A percentile compares a stretch with the other conserved stretches of the same genome.
Conservation (phyloP, 225 moss, liverwort and hornwort genomes). For the Pleurozium schreberi region DNA sequence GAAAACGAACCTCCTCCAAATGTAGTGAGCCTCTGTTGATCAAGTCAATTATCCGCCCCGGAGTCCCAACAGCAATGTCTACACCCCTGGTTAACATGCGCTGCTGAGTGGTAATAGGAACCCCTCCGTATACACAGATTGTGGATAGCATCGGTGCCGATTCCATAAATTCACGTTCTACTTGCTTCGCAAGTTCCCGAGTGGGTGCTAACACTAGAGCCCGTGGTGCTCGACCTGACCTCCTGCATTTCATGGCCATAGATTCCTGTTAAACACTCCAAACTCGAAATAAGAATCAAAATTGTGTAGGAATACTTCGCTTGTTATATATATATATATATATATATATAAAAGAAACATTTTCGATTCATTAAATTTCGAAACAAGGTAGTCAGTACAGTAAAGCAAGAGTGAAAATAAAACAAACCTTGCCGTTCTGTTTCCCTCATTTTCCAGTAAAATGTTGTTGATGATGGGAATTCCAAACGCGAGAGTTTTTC, state of each 20-base stretch:
- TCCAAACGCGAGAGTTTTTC: constrained; percentile 82
- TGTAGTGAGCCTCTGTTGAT: constrained; percentile 27
- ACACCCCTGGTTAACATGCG: constrained; percentile 26
- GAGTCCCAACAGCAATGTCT: constrained; percentile 43
- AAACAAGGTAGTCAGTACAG: not conserved
- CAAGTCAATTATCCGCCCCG: constrained; percentile 42
- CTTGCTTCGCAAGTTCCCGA: constrained; percentile 44
- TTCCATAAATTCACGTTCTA: constrained; percentile 48
- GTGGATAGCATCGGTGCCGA: constrained; percentile 41
- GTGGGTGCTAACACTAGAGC: constrained; percentile 45
- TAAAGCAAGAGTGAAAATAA: not conserved
- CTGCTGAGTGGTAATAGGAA: constrained; percentile 29
- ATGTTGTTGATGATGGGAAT: constrained; percentile 76
- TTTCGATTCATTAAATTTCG: not conserved
- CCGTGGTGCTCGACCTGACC: constrained; percentile 25
- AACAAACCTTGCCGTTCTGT: constrained; percentile 23
- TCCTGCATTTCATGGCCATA: constrained; percentile 1
- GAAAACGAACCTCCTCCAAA: constrained; percentile 35
- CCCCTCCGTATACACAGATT: constrained; percentile 44
- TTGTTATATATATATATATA: not conserved
- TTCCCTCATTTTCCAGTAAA: constrained; percentile 49
- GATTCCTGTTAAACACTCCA: not conserved
- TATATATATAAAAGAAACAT: not conserved
- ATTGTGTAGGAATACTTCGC: not conserved
- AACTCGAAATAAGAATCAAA: not conserved